Percentiles rank a stretch among this genome's conserved stretches.
Evolutionary conservation across 2,329 filamentous ascomycete genomes (phyloP).

Genomic region (Neonectria coccinea): DNA sequence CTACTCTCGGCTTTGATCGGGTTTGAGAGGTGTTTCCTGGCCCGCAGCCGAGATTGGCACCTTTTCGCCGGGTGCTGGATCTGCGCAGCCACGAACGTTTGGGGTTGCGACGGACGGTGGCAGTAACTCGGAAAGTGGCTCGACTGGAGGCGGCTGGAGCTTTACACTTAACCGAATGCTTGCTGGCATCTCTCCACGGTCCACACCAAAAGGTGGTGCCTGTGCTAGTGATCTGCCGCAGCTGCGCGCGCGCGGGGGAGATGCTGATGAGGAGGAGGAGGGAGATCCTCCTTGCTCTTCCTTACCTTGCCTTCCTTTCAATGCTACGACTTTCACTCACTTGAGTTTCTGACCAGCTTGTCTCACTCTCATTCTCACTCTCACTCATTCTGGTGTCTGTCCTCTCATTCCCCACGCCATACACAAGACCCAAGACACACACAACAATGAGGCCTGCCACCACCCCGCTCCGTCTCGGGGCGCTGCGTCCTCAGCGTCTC

Average conservation of each 20-base stretch:
- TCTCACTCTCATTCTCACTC: constrained; percentile 16
- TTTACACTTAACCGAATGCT: constrained; percentile 17
- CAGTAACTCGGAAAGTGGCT: constrained; percentile 9
- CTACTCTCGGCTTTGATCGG: constrained; percentile 13
- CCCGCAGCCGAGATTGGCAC: constrained; percentile 33
- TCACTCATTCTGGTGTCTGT: not conserved
- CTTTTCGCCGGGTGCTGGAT: constrained; percentile 1
- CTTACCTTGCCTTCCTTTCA: constrained; percentile 1
- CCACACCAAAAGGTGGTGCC: constrained; percentile 5
- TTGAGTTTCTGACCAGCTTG: constrained; percentile 4
- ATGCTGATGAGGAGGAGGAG: not conserved
- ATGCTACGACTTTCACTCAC: constrained; percentile 5
- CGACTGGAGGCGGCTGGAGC: constrained; percentile 1
- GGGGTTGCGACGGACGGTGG: constrained; percentile 23
- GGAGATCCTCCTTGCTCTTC: not conserved
- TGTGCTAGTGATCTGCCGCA: constrained; percentile 20
- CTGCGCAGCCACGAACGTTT: constrained; percentile 28
- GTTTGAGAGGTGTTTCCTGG: not conserved
- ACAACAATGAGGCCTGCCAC: constrained; percentile 35
- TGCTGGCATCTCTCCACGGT: constrained; percentile 17
- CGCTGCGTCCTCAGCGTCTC: constrained; percentile 32
- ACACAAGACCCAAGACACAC: not conserved
- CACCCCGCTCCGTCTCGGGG: constrained; percentile 34
- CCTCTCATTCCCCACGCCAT: constrained; percentile 1
- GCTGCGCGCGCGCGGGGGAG: constrained; percentile 5